Conservation (phyloP, 345 rosid species). For the Crucihimalaya himalaica region DNA sequence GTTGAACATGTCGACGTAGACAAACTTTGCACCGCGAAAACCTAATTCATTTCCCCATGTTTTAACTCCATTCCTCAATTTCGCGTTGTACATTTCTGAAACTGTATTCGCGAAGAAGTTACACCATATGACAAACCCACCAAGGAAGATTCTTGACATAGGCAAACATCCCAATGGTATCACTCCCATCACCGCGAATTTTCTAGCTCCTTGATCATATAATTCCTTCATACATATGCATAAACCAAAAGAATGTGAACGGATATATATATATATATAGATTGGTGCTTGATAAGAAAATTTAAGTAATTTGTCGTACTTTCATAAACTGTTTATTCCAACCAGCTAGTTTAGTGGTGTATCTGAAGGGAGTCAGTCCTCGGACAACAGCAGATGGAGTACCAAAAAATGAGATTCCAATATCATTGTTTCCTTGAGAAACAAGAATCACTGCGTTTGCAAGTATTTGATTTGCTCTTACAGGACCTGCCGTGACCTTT, state of each 20-base stretch:
- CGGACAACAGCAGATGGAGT: conserved; percentile 35
- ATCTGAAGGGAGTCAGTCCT: conserved; percentile 32
- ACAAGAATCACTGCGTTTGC: conserved; percentile 44
- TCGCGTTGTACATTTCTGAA: conserved; percentile 28
- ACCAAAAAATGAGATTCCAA: conserved; percentile 51
- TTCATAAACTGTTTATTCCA: conserved; percentile 45
- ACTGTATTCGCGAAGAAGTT: conserved; percentile 15
- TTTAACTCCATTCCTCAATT: not conserved
- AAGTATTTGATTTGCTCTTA: conserved; percentile 39
- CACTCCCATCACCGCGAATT: conserved; percentile 40
- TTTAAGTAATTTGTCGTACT: conserved; percentile 35
- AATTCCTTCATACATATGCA: conserved; percentile 24
- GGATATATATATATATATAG: not conserved
- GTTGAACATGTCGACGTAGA: conserved; percentile 55
- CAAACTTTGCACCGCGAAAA: conserved; percentile 40
- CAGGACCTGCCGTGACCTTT: conserved; percentile 37
- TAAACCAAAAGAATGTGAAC: conserved; percentile 18
- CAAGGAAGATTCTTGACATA: conserved; percentile 20
- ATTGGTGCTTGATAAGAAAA: not conserved
- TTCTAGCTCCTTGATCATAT: conserved; percentile 38
- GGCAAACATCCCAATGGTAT: conserved; percentile 43
- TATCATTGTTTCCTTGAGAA: conserved; percentile 60
- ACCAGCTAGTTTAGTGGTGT: conserved; percentile 45
- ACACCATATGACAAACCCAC: conserved; percentile 25
- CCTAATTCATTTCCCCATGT: conserved; percentile 5